A percentile compares a stretch with the other conserved stretches of the same genome.
Evolutionary conservation across 495 filamentous ascomycete genomes (phyloP).

Genomic region (Aspergillus baeticus): DNA sequence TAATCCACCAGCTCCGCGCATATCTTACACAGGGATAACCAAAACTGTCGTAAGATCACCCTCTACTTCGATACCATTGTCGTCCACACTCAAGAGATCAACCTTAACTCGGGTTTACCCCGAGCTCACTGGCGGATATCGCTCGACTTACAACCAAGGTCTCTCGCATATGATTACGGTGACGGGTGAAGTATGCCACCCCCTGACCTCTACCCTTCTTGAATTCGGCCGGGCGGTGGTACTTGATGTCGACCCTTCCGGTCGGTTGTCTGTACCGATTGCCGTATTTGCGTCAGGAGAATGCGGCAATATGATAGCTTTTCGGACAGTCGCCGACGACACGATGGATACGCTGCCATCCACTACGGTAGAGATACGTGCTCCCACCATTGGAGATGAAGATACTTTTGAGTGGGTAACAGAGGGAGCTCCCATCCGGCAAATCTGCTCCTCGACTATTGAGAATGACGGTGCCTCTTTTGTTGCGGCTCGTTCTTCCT

Average conservation of each 20-base stretch:
- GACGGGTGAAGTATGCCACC: slow-evolving; percentile 34
- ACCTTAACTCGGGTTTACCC: slow-evolving; percentile 33
- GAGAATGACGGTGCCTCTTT: slow-evolving; percentile 49
- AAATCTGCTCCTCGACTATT: slow-evolving; percentile 63
- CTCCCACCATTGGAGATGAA: slow-evolving; percentile 32
- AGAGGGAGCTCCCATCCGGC: slow-evolving; percentile 57
- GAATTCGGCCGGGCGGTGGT: slow-evolving; percentile 44
- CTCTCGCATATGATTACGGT: slow-evolving; percentile 31
- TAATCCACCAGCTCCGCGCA: slow-evolving; percentile 21
- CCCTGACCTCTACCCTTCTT: slow-evolving; percentile 38
- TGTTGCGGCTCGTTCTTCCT: slow-evolving; percentile 61
- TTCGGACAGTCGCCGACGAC: slow-evolving; percentile 37
- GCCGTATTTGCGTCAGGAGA: slow-evolving; percentile 42
- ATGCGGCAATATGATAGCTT: slow-evolving; percentile 40
- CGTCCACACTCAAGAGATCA: slow-evolving; percentile 17
- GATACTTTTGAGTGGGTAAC: slow-evolving; percentile 56
- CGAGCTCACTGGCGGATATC: slow-evolving; percentile 37
- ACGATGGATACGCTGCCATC: slow-evolving; percentile 27
- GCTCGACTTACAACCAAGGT: slow-evolving; percentile 29
- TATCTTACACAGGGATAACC: slow-evolving; percentile 35
- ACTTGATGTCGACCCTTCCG: slow-evolving; percentile 25
- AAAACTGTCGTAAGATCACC: slow-evolving; percentile 30
- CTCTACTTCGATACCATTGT: slow-evolving; percentile 12
- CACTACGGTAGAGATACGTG: slow-evolving; percentile 17
- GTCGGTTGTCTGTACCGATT: slow-evolving; percentile 38